Evolutionary conservation across 2,329 filamentous ascomycete genomes (phyloP), one percentile per base, ranked within the genome.

Genomic region (Penicillium sp.): DNA sequence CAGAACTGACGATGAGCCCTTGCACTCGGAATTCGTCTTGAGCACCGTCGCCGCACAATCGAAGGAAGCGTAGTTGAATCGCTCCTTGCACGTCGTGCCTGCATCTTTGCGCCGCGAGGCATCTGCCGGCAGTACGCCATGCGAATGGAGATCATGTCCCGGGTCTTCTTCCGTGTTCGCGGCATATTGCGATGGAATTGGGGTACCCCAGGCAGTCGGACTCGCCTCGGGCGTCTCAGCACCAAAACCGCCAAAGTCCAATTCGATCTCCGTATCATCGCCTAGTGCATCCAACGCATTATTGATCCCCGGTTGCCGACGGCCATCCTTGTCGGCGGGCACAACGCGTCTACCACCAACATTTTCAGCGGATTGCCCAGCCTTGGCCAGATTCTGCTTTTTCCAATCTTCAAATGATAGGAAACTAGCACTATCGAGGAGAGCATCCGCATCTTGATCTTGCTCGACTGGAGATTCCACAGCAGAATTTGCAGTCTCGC

Each of bases 381-480:
- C 82, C 58, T 87, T 85, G 35, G 82, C 85, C 12, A 96, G 69
- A 67, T 94, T 95, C 71, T 89, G 84, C 56, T 84, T 86, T 68
- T 95, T 96, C 92, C 92, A 98, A 55, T 96, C 90, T 60, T 96
- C 92, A 54, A 98, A 98, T 0, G 92, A 95, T 54, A 96, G 79
- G 61, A 96, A 96, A 5, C 88, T 82, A 30, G 82, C 77, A 50
- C 85, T 84, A 55, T 86, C 82, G 8, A 84, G 70, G 1, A 77
- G 73, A 2, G 79, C 81, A 32, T 84, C 83, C 4, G 72, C 71
- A 40, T 84, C 81, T 11, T 70, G 59, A 37, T 79, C 74, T 11
- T 37, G 37, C 6, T 41, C 45, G 10, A 36, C 2, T 4, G n/a
- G 36, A 4, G 35, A 35, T 2, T 33, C 35, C 11, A 32, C 18